Evolutionary conservation across 768 basidiomycete species (phyloP).

Genomic region (Favolaschia claudopus): DNA sequence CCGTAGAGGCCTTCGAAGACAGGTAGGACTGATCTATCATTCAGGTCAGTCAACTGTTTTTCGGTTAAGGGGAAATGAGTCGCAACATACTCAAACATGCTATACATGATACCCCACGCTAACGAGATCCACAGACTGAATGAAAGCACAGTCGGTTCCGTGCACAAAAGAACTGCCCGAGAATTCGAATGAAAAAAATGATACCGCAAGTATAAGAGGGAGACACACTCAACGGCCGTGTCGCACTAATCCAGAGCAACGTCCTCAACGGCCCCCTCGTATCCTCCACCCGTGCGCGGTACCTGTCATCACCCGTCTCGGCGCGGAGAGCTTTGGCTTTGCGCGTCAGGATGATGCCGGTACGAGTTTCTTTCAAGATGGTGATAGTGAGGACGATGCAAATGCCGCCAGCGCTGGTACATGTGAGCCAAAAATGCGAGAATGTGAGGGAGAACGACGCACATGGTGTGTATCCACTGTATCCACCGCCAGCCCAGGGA

Average conservation of each 20-base stretch:
- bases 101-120: constrained; percentile 56
- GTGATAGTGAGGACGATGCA: constrained; percentile 49
- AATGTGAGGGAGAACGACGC: constrained; percentile 16
- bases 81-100: constrained; percentile 57
- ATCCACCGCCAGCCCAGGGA: constrained; percentile 71
- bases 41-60: background rate
- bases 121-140: constrained; percentile 52
- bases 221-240: constrained; percentile 59
- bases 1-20: constrained; percentile 56
- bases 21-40: constrained; percentile 50
- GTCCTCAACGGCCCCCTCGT: constrained; percentile 50
- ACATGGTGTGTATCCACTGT: constrained; percentile 67
- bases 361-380: constrained; percentile 66
- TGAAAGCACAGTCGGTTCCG: constrained; percentile 33
- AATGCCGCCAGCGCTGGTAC: constrained; percentile 47
- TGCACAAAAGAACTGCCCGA: constrained; percentile 39
- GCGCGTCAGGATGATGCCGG: constrained; percentile 60
- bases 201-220: constrained; percentile 13
- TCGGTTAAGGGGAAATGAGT: too few species aligned
- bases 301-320: constrained; percentile 55
- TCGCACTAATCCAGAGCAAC: constrained; percentile 60
- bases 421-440: background rate
- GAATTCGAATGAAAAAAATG: background rate
- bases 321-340: constrained; percentile 58
- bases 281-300: constrained; percentile 55